phyloP scores from a whole-genome alignment of 768 basidiomycete genomes.

The Fomitopsis serialis region DNA sequence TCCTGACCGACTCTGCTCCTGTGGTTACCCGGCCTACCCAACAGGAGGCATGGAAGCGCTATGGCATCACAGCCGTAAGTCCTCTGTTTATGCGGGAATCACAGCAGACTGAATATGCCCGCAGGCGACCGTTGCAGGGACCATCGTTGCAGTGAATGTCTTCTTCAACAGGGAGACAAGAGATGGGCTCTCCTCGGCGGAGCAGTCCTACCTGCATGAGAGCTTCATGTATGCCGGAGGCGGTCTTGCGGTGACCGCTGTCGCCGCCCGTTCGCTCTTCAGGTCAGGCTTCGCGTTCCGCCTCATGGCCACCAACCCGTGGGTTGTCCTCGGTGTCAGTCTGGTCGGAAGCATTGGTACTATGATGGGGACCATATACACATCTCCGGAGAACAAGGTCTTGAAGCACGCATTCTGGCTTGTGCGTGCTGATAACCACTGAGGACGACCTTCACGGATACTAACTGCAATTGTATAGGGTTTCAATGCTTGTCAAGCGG shows the following conservation, averaged over 20 bases:
- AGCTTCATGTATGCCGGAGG: constrained; percentile 82
- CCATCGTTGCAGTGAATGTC: constrained; percentile 55
- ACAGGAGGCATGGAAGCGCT: constrained; percentile 41
- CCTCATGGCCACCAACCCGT: constrained; percentile 82
- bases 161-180: constrained; percentile 78
- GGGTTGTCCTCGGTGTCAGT: constrained; percentile 80
- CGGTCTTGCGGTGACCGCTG: constrained; percentile 70
- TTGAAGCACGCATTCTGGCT: constrained; percentile 83
- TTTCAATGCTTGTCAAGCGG: constrained; percentile 84
- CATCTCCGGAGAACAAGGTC: constrained; percentile 67
- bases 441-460: background rate
- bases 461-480: constrained; percentile 37
- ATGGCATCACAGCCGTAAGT: constrained; percentile 50
- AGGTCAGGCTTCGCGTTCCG: constrained; percentile 60
- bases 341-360: constrained; percentile 75
- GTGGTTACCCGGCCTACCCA: constrained; percentile 32
- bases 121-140: constrained; percentile 69
- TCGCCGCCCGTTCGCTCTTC: constrained; percentile 77
- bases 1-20: constrained; percentile 41
- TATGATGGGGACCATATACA: constrained; percentile 81
- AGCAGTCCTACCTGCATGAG: constrained; percentile 67
- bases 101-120: background rate
- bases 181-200: constrained; percentile 53
- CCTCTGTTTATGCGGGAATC: background rate
- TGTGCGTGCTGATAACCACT: constrained; percentile 32